These are phyloP conservation scores for Eucalyptus grandis DNA, from an alignment of 345 rosid species.

Conservation along the genomic window DNA sequence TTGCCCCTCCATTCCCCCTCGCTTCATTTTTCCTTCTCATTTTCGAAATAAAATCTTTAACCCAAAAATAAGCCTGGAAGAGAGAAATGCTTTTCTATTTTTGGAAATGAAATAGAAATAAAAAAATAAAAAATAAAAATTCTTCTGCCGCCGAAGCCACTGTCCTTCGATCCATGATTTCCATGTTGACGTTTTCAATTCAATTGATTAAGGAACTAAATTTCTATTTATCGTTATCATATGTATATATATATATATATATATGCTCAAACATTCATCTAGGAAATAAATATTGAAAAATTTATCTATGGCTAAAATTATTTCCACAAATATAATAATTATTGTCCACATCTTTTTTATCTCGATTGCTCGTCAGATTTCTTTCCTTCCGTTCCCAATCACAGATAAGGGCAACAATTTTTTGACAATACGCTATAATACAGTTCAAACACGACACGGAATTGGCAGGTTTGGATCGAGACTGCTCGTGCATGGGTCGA, in stretches of 20 bases:
- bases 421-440: background rate
- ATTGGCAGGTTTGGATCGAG: background rate
- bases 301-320: too few species aligned
- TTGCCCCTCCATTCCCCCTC: background rate
- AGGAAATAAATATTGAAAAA: too few species aligned
- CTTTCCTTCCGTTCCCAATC: accelerated
- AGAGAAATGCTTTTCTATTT: too few species aligned
- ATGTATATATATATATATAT: too few species aligned
- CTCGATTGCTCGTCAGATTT: background rate
- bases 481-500: accelerated
- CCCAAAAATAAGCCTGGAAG: too few species aligned
- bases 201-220: too few species aligned
- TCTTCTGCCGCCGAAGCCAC: background rate
- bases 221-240: too few species aligned
- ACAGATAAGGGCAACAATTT: background rate
- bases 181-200: background rate
- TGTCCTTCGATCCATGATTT: background rate
- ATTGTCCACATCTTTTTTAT: accelerated
- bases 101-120: background rate
- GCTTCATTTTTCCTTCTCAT: background rate
- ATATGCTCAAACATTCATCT: background rate
- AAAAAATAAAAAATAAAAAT: too few species aligned
- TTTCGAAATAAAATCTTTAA: background rate
- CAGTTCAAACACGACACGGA: background rate
- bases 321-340: too few species aligned